phyloP scores from a whole-genome alignment of 2,329 filamentous ascomycete genomes.

The Claviceps digitariae region DNA sequence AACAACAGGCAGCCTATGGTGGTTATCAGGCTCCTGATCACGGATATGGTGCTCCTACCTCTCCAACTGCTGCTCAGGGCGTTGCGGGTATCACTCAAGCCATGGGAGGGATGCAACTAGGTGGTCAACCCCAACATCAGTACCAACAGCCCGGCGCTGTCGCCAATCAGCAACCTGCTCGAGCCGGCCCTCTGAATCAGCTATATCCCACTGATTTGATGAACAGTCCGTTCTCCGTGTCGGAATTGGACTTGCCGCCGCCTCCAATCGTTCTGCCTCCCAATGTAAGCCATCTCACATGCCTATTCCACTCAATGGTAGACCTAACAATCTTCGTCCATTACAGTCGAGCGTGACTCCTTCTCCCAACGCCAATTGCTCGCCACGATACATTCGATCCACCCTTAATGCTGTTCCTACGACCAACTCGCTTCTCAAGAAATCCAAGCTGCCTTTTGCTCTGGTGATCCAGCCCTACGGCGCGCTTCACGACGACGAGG shows the following conservation, averaged over 20 bases:
- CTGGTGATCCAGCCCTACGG: conserved; percentile 94
- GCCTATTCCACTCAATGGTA: not conserved
- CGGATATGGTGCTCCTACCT: conserved; percentile 39
- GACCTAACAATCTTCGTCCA: conserved; percentile 22
- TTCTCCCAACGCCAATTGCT: conserved; percentile 81
- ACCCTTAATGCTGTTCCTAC: conserved; percentile 90
- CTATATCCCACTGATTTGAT: conserved; percentile 86
- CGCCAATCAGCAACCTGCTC: conserved; percentile 21
- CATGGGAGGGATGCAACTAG: conserved; percentile 76
- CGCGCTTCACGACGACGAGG: conserved; percentile 83
- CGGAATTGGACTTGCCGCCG: conserved; percentile 80
- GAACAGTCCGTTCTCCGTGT: conserved; percentile 85
- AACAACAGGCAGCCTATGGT: conserved; percentile 26
- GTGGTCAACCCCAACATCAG: conserved; percentile 29
- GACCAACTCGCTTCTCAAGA: conserved; percentile 85
- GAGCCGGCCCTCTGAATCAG: conserved; percentile 57
- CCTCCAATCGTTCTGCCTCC: conserved; percentile 82
- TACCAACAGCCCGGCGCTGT: conserved; percentile 32
- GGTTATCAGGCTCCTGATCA: conserved; percentile 37
- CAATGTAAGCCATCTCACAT: conserved; percentile 52
- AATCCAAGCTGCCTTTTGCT: conserved; percentile 89
- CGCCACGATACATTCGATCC: conserved; percentile 86
- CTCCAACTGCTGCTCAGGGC: conserved; percentile 25
- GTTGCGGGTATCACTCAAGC: conserved; percentile 68
- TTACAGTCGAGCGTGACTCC: conserved; percentile 73